A percentile compares a stretch with the other conserved stretches of the same genome.
Conservation (phyloP, 345 rosid species). For the Eucalyptus erythrocorys region DNA sequence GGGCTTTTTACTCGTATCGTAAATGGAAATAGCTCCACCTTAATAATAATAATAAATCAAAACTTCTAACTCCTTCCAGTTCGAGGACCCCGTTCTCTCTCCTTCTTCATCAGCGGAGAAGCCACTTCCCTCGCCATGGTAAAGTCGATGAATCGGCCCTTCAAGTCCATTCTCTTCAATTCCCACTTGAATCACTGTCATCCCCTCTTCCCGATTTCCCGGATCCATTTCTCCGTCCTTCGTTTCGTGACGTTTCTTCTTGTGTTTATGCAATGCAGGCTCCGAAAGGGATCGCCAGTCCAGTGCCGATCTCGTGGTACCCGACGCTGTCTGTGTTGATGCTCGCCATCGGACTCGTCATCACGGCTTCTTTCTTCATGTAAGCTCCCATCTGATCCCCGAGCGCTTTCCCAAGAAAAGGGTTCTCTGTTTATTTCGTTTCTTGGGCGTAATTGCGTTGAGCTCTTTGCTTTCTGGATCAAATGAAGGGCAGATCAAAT, state of each 20-base stretch:
- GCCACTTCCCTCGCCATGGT: neutral
- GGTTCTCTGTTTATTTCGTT: neutral
- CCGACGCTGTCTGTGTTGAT: constrained; percentile 48
- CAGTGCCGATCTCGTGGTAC: constrained; percentile 62
- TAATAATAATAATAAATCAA: too few relatives aligned
- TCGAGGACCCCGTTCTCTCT: neutral
- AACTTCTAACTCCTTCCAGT: neutral
- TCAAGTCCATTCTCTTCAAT: neutral
- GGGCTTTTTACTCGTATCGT: neutral
- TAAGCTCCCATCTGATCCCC: constrained; percentile 24
- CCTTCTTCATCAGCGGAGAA: neutral
- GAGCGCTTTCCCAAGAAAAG: neutral
- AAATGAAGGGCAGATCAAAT: neutral
- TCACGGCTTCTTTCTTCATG: constrained; percentile 80
- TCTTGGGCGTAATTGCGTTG: neutral
- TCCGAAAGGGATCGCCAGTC: constrained; percentile 56
- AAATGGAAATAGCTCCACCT: neutral
- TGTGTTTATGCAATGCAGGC: constrained; percentile 8
- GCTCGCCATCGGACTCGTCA: constrained; percentile 57
- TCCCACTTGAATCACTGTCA: neutral
- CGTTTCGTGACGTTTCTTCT: neutral
- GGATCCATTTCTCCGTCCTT: neutral
- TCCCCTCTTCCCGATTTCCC: neutral
- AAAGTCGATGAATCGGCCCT: neutral
- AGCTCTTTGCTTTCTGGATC: neutral